Percentiles rank a stretch among this genome's conserved stretches.
Conservation (phyloP, 2,329 filamentous ascomycete species). For the Cladorrhinum sp. region DNA sequence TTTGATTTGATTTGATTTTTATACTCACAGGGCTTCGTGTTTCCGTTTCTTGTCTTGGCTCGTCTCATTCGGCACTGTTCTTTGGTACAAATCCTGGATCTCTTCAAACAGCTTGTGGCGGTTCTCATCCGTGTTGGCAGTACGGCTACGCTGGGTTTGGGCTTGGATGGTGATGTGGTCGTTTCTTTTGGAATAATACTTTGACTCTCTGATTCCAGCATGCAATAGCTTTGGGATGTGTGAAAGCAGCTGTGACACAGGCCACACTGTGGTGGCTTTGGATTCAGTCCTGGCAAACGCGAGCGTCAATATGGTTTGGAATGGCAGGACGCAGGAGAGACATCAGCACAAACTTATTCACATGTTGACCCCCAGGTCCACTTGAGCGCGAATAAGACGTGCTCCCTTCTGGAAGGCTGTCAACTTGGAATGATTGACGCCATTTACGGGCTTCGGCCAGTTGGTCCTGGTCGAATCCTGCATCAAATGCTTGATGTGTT, state of each 20-base stretch:
- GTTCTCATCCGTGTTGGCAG: slow-evolving; percentile 53
- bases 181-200: slow-evolving; percentile 50
- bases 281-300: slow-evolving; percentile 50
- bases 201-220: slow-evolving; percentile 46
- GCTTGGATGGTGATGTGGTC: slow-evolving; percentile 55
- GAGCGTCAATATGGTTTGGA: slow-evolving; percentile 9
- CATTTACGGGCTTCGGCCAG: slow-evolving; percentile 52
- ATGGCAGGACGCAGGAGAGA: neutral
- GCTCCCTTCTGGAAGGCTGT: slow-evolving; percentile 47
- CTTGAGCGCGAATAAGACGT: slow-evolving; percentile 58
- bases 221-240: slow-evolving; percentile 49
- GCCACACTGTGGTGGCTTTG: slow-evolving; percentile 55
- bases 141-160: slow-evolving; percentile 51
- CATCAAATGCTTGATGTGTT: slow-evolving; percentile 35
- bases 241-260: slow-evolving; percentile 44
- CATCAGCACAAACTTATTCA: slow-evolving; percentile 52
- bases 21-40: slow-evolving; percentile 28
- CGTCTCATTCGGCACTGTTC: slow-evolving; percentile 25
- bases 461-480: slow-evolving; percentile 47
- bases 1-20: neutral
- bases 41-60: slow-evolving; percentile 26
- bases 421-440: slow-evolving; percentile 44
- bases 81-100: slow-evolving; percentile 24
- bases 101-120: slow-evolving; percentile 36
- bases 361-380: slow-evolving; percentile 59